phyloP scores from a whole-genome alignment of 371 early-diverging fungal species.

The Actinomortierella wolfii region DNA sequence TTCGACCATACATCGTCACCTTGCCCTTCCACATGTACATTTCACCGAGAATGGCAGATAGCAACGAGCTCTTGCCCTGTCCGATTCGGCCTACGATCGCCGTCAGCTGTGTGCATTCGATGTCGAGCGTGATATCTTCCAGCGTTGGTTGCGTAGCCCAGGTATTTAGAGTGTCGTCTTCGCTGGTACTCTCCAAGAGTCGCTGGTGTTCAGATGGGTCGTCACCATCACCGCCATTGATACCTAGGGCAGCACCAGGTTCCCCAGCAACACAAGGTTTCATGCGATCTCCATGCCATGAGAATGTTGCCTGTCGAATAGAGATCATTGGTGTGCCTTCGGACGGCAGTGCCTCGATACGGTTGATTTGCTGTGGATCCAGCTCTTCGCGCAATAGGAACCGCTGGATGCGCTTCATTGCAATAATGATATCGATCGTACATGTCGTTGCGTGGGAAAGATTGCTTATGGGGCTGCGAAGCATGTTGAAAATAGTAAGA shows the following conservation, averaged over 20 bases:
- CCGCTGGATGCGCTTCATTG: slow-evolving; percentile 23
- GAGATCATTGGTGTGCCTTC: no score
- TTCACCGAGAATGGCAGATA: slow-evolving; percentile 71
- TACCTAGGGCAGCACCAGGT: no score
- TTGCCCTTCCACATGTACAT: slow-evolving; percentile 61
- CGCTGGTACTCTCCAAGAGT: no score
- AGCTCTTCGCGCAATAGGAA: slow-evolving; percentile 31
- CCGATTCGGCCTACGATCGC: slow-evolving; percentile 73
- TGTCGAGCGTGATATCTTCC: slow-evolving; percentile 17
- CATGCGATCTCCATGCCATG: no score
- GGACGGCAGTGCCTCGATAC: slow-evolving; percentile 16
- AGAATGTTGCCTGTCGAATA: no score
- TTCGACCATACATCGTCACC: slow-evolving; percentile 57
- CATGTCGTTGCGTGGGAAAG: slow-evolving; percentile 24
- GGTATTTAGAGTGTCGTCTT: no score
- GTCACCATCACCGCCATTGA: no score
- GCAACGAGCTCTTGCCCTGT: slow-evolving; percentile 67
- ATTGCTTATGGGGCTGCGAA: slow-evolving; percentile 16
- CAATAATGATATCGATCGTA: slow-evolving; percentile 26
- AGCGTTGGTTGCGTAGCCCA: slow-evolving; percentile 17
- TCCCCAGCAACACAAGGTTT: no score
- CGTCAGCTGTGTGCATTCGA: slow-evolving; percentile 37
- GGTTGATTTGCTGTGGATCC: slow-evolving; percentile 12
- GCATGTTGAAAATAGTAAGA: slow-evolving; percentile 35
- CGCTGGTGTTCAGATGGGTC: no score